phyloP scores from a whole-genome alignment of 2,329 filamentous ascomycete species.

The Tetracladium maxilliforme region DNA sequence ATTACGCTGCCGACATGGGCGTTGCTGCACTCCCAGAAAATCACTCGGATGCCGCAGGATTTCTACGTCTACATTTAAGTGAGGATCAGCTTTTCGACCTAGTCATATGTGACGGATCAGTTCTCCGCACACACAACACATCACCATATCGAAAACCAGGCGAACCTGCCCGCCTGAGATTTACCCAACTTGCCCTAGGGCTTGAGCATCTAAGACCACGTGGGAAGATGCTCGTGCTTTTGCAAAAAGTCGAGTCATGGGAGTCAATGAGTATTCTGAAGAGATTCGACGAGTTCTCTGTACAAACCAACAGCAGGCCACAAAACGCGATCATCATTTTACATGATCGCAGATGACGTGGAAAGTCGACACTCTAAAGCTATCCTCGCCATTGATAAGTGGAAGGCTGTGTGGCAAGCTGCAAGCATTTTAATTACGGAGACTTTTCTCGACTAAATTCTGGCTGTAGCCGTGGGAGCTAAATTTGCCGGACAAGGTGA shows the following conservation, averaged over 20 bases:
- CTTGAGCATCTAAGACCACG: constrained; percentile 27
- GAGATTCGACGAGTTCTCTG: constrained; percentile 26
- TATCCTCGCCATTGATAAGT: constrained; percentile 17
- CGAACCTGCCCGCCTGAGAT: constrained; percentile 21
- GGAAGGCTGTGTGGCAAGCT: constrained; percentile 22
- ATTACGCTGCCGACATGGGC: constrained; percentile 28
- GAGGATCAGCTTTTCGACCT: constrained; percentile 20
- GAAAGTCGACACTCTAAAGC: constrained; percentile 16
- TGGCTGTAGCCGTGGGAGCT: too few species aligned
- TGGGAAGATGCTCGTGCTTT: constrained; percentile 32
- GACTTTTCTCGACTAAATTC: too few species aligned
- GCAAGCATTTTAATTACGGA: too few species aligned
- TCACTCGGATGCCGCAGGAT: constrained; percentile 15
- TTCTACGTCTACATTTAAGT: constrained; percentile 13
- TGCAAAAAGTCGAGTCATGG: constrained; percentile 31
- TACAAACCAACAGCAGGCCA: constrained; percentile 28
- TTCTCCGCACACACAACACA: constrained; percentile 22
- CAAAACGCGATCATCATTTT: constrained; percentile 31
- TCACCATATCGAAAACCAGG: constrained; percentile 14
- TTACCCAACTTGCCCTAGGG: constrained; percentile 26
- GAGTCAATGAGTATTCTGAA: constrained; percentile 20
- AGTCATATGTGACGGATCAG: constrained; percentile 30
- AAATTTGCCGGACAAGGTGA: too few species aligned
- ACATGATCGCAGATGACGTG: constrained; percentile 31
- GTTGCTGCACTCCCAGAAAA: constrained; percentile 13